A percentile compares a stretch with the other conserved stretches of the same genome.
Evolutionary conservation across 371 early-diverging fungal genomes (phyloP).

Genomic region (Ordospora colligata): DNA sequence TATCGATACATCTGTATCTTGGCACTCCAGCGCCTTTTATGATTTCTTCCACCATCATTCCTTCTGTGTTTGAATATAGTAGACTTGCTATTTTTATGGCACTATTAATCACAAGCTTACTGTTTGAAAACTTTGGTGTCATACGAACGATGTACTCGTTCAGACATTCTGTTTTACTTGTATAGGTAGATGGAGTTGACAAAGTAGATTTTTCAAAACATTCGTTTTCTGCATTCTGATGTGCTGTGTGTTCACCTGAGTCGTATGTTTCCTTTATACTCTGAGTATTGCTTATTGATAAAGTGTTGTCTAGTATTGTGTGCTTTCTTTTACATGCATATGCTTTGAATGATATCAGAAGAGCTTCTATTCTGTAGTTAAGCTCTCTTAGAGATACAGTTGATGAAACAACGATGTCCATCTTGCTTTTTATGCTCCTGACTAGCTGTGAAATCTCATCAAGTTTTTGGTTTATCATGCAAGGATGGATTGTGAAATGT

Average conservation of each 20-base stretch:
- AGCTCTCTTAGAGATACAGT: conserved; percentile 7
- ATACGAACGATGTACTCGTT: neutral
- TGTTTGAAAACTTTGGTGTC: neutral
- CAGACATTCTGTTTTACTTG: neutral
- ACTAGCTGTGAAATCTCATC: neutral
- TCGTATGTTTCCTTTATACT: neutral
- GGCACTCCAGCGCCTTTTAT: conserved; percentile 24
- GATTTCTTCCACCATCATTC: conserved; percentile 14
- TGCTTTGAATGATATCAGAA: conserved; percentile 22
- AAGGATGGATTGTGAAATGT: neutral
- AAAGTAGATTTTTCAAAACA: no score
- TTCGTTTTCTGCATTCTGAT: no score
- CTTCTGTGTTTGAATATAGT: conserved; percentile 20
- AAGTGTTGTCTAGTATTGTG: neutral
- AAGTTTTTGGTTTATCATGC: neutral
- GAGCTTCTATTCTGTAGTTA: conserved; percentile 28
- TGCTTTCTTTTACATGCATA: neutral
- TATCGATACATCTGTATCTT: conserved; percentile 42
- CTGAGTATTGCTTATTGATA: neutral
- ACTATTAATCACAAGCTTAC: neutral
- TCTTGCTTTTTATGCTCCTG: neutral
- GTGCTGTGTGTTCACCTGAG: no score
- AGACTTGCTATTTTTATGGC: conserved; percentile 19
- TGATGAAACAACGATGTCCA: neutral
- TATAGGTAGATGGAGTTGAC: no score